phyloP scores from a whole-genome alignment of 208 protist genomes.

The Trypanosoma mega region DNA sequence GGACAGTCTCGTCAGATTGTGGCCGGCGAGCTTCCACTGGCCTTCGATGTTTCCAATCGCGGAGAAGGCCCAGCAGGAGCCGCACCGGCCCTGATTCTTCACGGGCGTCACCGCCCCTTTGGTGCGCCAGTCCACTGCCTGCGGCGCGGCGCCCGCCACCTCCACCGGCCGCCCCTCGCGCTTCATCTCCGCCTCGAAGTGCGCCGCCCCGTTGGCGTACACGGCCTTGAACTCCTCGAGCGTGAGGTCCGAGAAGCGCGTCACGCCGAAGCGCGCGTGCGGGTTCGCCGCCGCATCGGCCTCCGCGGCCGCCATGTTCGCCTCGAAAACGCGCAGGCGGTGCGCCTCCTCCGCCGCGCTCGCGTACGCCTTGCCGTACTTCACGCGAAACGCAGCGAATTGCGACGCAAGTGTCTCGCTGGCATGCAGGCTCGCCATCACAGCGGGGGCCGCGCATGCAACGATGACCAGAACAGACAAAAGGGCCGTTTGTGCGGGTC shows the following conservation, averaged over 20 bases:
- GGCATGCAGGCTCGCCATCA: not conserved
- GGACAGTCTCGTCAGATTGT: conserved; percentile 77
- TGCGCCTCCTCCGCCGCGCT: conserved; percentile 36
- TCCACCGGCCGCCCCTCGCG: not conserved
- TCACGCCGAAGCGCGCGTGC: conserved; percentile 39
- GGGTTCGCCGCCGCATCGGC: conserved; percentile 46
- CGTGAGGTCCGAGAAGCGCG: conserved; percentile 45
- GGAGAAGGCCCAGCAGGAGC: conserved; percentile 97
- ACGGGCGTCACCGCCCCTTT: conserved; percentile 88
- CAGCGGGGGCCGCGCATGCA: not conserved
- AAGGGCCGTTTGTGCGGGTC: no score
- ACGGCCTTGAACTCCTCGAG: conserved; percentile 43
- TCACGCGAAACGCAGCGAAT: conserved; percentile 57
- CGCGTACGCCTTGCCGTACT: conserved; percentile 54
- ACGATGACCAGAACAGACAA: not conserved
- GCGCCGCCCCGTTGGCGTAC: conserved; percentile 32
- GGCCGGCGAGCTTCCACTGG: conserved; percentile 41
- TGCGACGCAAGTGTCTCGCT: conserved; percentile 2
- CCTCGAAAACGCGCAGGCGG: conserved; percentile 43
- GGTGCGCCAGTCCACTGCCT: conserved; percentile 77
- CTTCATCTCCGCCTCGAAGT: conserved; percentile 13
- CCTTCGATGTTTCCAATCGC: conserved; percentile 92
- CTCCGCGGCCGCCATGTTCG: conserved; percentile 42
- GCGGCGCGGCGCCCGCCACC: not conserved
- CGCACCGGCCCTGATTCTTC: conserved; percentile 95